Evolutionary conservation across 2,329 filamentous ascomycete genomes (phyloP), one percentile per base, ranked within the genome.

Genomic region (Alternaria arborescens): DNA sequence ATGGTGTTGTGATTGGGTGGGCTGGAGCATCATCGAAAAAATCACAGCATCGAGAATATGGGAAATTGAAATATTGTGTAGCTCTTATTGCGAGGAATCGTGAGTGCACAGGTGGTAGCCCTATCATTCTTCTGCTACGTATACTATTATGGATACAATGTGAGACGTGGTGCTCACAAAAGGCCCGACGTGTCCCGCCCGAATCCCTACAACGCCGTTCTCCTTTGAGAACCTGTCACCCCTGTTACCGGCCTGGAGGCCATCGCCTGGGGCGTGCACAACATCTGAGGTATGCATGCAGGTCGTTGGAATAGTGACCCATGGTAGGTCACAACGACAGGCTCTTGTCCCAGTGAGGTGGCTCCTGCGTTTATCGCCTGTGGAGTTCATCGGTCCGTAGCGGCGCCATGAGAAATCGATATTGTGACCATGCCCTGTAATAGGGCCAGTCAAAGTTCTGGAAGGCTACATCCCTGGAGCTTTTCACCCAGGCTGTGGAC

Each of bases 401-500:
- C 46, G 20, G 46, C 20, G 20, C 20, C 28, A 8, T 53, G 51
- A 32, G 14, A 32, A 24, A 47, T 18, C 32, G 44, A 51, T 51
- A 11, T 34, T 24, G 43, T 43, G 41, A 28, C 18, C 48, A 20
- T 44, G n/a, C 52, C 46, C 11, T 14, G 30, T 18, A n/a, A 40
- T 20, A 32, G 34, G 32, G 34, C 32, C 51, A 41, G 20, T 30
- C 12, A 26, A 30, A 20, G 12, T 46, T 14, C 32, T 24, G 34
- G 36, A 36, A 34, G 28, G 3, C 14, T n/a, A 36, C 14, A 28
- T 34, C 8, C 40, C 16, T 10, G 14, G 8, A 14, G 12, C 28
- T 32, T 14, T 56, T 74, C 69, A 71, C 46, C 71, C 70, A 32
- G 72, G 69, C 14, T 67, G 46, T 12, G 70, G 66, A 55, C 66